A percentile compares a stretch with the other conserved stretches of the same genome.
These are phyloP conservation scores for Oryza brachyantha DNA, from an alignment of 176 grass and related monocot species.

Conservation along the genomic window DNA sequence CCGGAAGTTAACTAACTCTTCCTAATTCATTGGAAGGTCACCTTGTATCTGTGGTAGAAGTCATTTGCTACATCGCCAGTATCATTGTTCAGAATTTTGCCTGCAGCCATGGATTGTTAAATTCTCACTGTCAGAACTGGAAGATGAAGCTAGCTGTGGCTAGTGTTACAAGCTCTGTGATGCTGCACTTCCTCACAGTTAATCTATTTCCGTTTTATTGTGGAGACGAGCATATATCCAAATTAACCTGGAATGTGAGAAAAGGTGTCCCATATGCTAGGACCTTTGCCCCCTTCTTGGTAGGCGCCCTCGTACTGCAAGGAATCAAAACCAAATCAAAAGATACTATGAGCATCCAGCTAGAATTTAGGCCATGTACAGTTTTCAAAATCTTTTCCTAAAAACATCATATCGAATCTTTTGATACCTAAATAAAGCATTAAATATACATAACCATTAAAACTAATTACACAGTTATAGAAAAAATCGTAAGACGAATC, in stretches of 20 bases:
- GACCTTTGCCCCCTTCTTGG: constrained; percentile 40
- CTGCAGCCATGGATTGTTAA: not conserved
- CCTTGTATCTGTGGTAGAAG: constrained; percentile 21
- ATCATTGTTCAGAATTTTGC: not conserved
- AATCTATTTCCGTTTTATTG: too few relatives aligned
- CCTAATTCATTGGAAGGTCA: not conserved
- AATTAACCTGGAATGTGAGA: constrained; percentile 40
- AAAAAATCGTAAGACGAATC: too few relatives aligned
- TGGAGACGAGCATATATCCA: too few relatives aligned
- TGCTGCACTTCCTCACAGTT: too few relatives aligned
- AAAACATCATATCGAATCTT: too few relatives aligned
- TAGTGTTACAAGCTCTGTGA: too few relatives aligned
- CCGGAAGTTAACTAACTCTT: not conserved
- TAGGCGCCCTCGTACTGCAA: constrained; percentile 57
- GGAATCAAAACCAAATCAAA: not conserved
- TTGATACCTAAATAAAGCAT: too few relatives aligned
- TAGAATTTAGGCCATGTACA: not conserved
- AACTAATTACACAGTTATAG: too few relatives aligned
- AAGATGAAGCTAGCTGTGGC: not conserved
- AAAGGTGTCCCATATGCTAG: constrained; percentile 61
- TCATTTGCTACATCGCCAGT: constrained; percentile 1
- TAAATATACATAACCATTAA: too few relatives aligned
- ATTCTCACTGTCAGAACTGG: not conserved
- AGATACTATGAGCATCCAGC: not conserved
- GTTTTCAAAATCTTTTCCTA: too few relatives aligned